Evolutionary conservation across 1,284 basidiomycete species (phyloP).

Genomic region (Cryptococcus maquisensis): DNA sequence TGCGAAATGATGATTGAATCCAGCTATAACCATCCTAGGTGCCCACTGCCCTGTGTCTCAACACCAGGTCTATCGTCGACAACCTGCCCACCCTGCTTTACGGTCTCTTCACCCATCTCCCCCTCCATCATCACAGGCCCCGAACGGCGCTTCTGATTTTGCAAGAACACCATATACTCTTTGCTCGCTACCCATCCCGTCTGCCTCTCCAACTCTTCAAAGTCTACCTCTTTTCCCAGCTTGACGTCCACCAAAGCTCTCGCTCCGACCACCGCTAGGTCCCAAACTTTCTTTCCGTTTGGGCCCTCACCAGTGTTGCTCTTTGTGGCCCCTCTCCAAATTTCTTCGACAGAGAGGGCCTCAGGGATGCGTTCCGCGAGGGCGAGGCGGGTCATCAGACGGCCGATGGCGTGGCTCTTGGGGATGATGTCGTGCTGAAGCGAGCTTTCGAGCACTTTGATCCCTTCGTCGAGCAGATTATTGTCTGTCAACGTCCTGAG

Average conservation of each 20-base stretch:
- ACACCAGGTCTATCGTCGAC: too few relatives aligned
- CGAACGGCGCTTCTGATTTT: slow-evolving; percentile 8
- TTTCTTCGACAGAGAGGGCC: slow-evolving; percentile 21
- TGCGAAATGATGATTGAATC: too few relatives aligned
- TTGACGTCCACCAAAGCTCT: slow-evolving; percentile 28
- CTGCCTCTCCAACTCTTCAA: slow-evolving; percentile 4
- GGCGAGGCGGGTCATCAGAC: slow-evolving; percentile 31
- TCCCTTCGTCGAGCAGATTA: slow-evolving; percentile 17
- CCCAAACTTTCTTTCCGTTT: slow-evolving; percentile 8
- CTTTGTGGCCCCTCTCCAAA: slow-evolving; percentile 17
- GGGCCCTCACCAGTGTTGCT: not conserved
- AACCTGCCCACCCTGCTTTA: too few relatives aligned
- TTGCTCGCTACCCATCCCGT: slow-evolving; percentile 19
- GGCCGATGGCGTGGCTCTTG: slow-evolving; percentile 25
- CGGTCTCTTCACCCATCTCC: too few relatives aligned
- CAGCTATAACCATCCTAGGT: too few relatives aligned
- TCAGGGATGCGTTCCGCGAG: slow-evolving; percentile 14
- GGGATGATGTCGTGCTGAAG: slow-evolving; percentile 3
- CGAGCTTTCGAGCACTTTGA: slow-evolving; percentile 18
- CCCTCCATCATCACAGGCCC: too few relatives aligned
- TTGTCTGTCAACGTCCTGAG: slow-evolving; percentile 21
- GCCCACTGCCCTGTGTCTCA: too few relatives aligned
- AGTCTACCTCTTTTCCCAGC: slow-evolving; percentile 25
- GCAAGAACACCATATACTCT: slow-evolving; percentile 16
- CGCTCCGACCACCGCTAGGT: slow-evolving; percentile 31